Percentiles rank a stretch among this genome's conserved stretches.
Evolutionary conservation across 371 early-diverging fungal genomes (phyloP).

Genomic region (Coemansia sp.): DNA sequence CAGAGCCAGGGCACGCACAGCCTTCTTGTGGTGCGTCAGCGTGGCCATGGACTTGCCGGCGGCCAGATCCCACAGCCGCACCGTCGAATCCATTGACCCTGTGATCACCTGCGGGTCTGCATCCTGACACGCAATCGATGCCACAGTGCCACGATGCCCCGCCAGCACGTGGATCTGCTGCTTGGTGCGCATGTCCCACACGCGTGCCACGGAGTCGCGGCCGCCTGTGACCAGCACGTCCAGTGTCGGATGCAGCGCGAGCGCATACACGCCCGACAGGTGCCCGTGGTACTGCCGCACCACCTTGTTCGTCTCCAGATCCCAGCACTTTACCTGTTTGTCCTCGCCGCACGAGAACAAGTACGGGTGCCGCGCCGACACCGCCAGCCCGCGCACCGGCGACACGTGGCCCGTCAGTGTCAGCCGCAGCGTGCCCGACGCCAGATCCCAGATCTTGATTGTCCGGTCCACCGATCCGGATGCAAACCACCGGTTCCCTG

Average conservation of each 20-base stretch:
- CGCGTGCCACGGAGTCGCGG: constrained; percentile 91
- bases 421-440: constrained; percentile 91
- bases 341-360: constrained; percentile 96
- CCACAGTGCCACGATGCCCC: constrained; percentile 86
- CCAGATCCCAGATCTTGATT: constrained; percentile 98
- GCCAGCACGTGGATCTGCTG: constrained; percentile 85
- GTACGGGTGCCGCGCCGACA: constrained; percentile 93
- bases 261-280: constrained; percentile 86
- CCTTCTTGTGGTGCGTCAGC: constrained; percentile 96
- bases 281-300: constrained; percentile 98
- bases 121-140: constrained; percentile 86
- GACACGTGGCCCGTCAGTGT: constrained; percentile 97
- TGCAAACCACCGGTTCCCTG: constrained; percentile 96
- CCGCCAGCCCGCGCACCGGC: constrained; percentile 89
- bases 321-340: constrained; percentile 98
- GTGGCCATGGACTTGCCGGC: constrained; percentile 93
- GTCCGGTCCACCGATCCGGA: constrained; percentile 95
- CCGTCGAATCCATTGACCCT: constrained; percentile 88
- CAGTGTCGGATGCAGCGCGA: constrained; percentile 89
- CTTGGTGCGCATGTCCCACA: constrained; percentile 98
- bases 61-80: constrained; percentile 94
- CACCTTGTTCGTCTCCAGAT: constrained; percentile 95
- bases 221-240: constrained; percentile 94
- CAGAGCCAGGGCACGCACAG: constrained; percentile 85
- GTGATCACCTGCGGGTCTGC: constrained; percentile 96